A percentile compares a stretch with the other conserved stretches of the same genome.
These are phyloP conservation scores for Diaporthe sp. DNA, from an alignment of 2,329 filamentous ascomycete genomes.

Conservation along the genomic window DNA sequence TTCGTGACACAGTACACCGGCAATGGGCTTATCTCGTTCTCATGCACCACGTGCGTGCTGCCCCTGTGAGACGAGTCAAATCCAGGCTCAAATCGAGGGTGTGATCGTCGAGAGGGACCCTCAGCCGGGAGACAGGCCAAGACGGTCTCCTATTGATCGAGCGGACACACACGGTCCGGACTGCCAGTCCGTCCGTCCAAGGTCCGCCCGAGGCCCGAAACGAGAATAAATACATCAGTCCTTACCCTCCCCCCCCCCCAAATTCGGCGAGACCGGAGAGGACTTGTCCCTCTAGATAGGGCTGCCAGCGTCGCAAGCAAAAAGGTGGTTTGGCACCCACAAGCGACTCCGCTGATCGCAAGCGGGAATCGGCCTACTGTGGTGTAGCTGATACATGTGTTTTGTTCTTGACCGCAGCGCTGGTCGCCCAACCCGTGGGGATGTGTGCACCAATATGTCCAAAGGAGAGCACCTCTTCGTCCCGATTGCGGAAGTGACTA, in stretches of 20 bases:
- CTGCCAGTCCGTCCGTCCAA: not conserved
- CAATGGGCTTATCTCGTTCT: not conserved
- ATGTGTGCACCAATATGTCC: constrained; percentile 56
- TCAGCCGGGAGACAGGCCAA: not conserved
- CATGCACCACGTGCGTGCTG: not conserved
- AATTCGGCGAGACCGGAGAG: constrained; percentile 15
- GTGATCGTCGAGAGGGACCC: not conserved
- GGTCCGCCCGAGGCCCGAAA: not conserved
- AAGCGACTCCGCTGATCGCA: constrained; percentile 67
- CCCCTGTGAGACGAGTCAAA: not conserved
- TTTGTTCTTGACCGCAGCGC: constrained; percentile 74
- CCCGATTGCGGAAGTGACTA: not conserved
- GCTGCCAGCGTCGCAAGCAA: constrained; percentile 37
- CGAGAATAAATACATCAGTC: not conserved
- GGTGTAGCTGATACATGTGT: constrained; percentile 54
- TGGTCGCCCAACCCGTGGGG: constrained; percentile 70
- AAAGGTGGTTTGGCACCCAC: constrained; percentile 53
- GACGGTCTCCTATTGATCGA: not conserved
- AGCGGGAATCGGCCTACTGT: constrained; percentile 76
- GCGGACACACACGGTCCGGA: constrained; percentile 20
- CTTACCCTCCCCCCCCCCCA: not conserved
- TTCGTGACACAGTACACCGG: not conserved
- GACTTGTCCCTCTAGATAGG: not conserved
- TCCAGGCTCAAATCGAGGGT: not conserved
- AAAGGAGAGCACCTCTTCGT: constrained; percentile 49